phyloP scores from a whole-genome alignment of 106 monocot genomes.

The Allium cepa region DNA sequence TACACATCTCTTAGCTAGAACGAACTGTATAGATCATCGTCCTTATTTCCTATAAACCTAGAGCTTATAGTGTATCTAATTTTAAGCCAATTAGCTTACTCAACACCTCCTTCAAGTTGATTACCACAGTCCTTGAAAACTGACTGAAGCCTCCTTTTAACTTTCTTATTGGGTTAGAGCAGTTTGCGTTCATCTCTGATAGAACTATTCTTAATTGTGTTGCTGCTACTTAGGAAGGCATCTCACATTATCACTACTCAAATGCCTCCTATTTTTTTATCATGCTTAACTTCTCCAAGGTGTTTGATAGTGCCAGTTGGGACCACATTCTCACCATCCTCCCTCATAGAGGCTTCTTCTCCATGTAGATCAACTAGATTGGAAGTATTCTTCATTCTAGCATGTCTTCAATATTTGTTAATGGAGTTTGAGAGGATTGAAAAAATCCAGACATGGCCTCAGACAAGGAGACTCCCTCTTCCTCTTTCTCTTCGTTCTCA shows the following conservation, averaged over 20 bases:
- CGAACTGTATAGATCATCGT: too few species aligned
- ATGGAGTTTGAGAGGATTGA: not conserved
- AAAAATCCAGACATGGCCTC: not conserved
- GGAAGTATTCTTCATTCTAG: not conserved
- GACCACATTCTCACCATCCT: not conserved
- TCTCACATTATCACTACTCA: not conserved
- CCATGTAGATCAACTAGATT: not conserved
- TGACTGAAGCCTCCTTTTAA: not conserved
- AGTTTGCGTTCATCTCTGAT: not conserved
- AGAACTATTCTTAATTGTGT: not conserved
- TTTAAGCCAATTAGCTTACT: not conserved
- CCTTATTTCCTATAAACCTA: too few species aligned
- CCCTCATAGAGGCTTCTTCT: not conserved
- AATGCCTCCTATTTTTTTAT: not conserved
- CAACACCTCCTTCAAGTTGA: not conserved
- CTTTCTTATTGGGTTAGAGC: not conserved
- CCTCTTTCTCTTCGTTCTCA: not conserved
- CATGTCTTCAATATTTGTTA: not conserved
- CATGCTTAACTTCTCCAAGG: not conserved
- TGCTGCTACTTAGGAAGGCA: not conserved
- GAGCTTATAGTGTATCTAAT: too few species aligned
- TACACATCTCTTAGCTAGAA: too few species aligned
- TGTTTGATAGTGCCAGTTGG: not conserved
- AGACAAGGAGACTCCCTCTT: not conserved
- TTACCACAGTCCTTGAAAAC: not conserved